Evolutionary conservation across 805 yeast species (phyloP).

Genomic region (Saccharomycopsis sp.): DNA sequence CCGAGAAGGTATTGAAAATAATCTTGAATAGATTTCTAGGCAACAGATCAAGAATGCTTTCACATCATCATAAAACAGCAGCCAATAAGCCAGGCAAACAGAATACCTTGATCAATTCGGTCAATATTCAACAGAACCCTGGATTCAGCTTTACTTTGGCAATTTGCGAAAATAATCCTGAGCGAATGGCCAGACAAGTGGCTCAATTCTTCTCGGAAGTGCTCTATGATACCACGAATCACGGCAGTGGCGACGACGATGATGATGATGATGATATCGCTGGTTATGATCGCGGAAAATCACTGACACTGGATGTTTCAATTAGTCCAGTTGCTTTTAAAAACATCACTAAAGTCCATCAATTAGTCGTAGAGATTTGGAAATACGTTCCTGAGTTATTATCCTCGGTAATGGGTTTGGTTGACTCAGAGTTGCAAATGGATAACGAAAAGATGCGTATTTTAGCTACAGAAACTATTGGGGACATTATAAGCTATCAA

Average conservation of each 20-base stretch:
- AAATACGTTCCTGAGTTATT: constrained; percentile 67
- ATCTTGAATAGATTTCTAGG: constrained; percentile 58
- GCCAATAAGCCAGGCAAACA: not conserved
- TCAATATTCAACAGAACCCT: constrained; percentile 33
- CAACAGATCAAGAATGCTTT: constrained; percentile 21
- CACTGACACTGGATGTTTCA: constrained; percentile 3
- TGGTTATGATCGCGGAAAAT: no score
- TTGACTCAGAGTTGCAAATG: constrained; percentile 70
- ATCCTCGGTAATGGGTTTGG: constrained; percentile 65
- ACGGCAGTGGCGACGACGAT: constrained; percentile 22
- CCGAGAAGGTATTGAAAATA: constrained; percentile 52
- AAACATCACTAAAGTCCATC: constrained; percentile 56
- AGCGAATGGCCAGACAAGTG: constrained; percentile 65
- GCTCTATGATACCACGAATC: constrained; percentile 42
- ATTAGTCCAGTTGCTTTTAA: constrained; percentile 25
- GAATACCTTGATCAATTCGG: constrained; percentile 13
- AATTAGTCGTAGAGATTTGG: constrained; percentile 65
- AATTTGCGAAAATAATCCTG: constrained; percentile 64
- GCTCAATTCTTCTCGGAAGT: constrained; percentile 78
- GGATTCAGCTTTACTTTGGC: constrained; percentile 60
- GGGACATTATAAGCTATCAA: constrained; percentile 47
- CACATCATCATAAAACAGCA: not conserved
- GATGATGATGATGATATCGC: constrained; percentile 25
- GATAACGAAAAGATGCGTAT: constrained; percentile 56
- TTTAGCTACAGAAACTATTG: constrained; percentile 68